These are phyloP conservation scores for Xylariaceae sp. DNA, from an alignment of 2,329 filamentous ascomycete species.

Conservation along the genomic window DNA sequence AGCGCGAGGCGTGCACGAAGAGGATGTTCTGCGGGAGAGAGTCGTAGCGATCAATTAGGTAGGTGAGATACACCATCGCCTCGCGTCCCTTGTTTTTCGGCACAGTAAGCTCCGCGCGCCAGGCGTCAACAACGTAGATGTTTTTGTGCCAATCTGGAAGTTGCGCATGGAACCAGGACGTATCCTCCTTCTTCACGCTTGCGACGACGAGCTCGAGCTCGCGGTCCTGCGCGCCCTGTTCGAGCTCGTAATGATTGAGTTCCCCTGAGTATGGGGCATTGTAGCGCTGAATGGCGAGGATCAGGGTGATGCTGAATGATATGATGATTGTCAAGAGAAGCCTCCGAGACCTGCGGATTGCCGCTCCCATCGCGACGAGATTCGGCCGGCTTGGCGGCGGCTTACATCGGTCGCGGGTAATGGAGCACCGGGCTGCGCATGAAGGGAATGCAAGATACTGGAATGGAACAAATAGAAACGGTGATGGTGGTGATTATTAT, in stretches of 20 bases:
- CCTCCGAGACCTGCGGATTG: neutral
- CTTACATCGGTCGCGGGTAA: neutral
- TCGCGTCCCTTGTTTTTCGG: constrained; percentile 47
- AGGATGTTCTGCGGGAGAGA: constrained; percentile 39
- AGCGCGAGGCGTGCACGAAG: constrained; percentile 44
- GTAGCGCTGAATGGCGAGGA: neutral
- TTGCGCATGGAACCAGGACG: constrained; percentile 39
- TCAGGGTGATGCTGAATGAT: neutral
- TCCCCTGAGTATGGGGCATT: neutral
- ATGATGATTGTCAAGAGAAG: neutral
- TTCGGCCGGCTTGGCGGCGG: neutral
- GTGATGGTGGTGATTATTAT: neutral
- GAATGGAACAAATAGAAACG: neutral
- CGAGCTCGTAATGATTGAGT: too few species aligned
- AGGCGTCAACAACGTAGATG: constrained; percentile 51
- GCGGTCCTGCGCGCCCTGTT: constrained; percentile 1
- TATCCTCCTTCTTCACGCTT: constrained; percentile 30
- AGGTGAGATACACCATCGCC: constrained; percentile 49
- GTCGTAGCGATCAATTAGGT: constrained; percentile 48
- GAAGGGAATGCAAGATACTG: neutral
- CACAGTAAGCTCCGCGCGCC: constrained; percentile 43
- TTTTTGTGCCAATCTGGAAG: constrained; percentile 46
- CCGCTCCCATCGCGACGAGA: neutral
- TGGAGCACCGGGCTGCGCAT: neutral
- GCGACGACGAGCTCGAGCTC: constrained; percentile 33